Base-by-base conservation (phyloP, 1,139 yeast species). In the Kluyveromyces sp. region DNA sequence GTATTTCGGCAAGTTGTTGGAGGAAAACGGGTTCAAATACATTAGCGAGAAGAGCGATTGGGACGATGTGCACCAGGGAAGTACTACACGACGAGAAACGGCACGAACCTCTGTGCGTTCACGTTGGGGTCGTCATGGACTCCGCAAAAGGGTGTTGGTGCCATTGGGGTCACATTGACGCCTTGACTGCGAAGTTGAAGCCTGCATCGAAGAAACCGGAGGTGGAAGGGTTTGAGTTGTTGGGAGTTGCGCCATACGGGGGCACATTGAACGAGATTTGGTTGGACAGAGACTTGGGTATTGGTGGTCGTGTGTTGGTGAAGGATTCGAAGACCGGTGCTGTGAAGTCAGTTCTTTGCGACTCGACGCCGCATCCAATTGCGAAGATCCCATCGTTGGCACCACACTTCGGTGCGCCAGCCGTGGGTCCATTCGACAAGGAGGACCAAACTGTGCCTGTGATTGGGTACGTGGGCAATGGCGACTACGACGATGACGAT, bases 221-320 rank as follows among this genome's bases (percentile, higher is more conserved):
- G 25, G 73, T 77, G 7, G 81, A 78, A 37, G 85, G 86, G 7
- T 81, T 76, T 61, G 81, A 79, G 45, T 60, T 78, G 35, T 66
- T 81, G 35, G 86, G 84, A 1, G 84, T 80, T 21, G 83, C 86
- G 1, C 82, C 83, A 3, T 81, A 81, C 59, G 78, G 82, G 21
- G 83, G 84, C 29, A 75, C 79, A 1, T 64, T 80, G 53, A 70
- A 72, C 39, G 69, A 72, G 26, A 57, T 72, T 29, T 79, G 87
- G 85, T 72, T 78, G 61, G 85, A 80, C 60, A 70, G 88, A 63
- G 88, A 81, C 59, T 71, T 81, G 52, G 85, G 85, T 39, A 60
- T 81, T 47, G 87, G 83, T 44, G 88, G 88, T 31, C 68, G 80
- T 47, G 68, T 81, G 25, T 63, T 79, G 46, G 73, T 75, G 43